Evolutionary conservation across 2,329 filamentous ascomycete species (phyloP), one percentile per base, ranked within the genome.

Genomic region (Dothidotthia symphoricarpi): DNA sequence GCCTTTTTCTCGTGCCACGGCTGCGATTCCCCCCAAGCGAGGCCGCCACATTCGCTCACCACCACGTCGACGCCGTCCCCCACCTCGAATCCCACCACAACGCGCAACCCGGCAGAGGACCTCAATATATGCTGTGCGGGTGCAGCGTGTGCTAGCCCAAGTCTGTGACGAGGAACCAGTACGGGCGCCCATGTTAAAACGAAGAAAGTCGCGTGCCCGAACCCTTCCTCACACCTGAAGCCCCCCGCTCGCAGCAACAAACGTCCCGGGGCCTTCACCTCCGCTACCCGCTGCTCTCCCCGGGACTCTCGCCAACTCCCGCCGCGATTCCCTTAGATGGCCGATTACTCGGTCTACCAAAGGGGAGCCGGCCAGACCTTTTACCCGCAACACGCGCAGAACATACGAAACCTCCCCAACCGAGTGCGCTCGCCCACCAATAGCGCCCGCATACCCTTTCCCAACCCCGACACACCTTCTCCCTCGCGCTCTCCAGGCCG

Each of bases 311-410:
- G 35, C 35, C 36, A 45, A 36, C 43, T 45, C 39, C 42, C 50
- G 49, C 47, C 44, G 51, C 54, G 41, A 50, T 48, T 53, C 50
- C 67, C 65, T 76, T 82, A 79, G 75, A 82, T 83, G 80, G 81
- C 82, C 72, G 79, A 85, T 81, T 71, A 69, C 55, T 78, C 78
- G 71, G 75, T 74, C 69, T 81, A 81, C 72, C 69, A 74, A 69
- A 74, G 78, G 72, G 76, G 78, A 74, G 73, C 75, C 69, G 73
- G 74, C 69, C 78, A 76, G 64, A 75, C 76, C 64, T 78, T 78
- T 68, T 77, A 77, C 67, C 67, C 73, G 55, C 75, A 76, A 60
- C 70, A 75, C 62, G 66, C 73, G 50, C 69, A 75, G 49, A 72
- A 70, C 41, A 60, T 66, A 62, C 68, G 68, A 56, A 64, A 66